Base-by-base conservation (phyloP, 2,329 filamentous ascomycete genomes). In the Hypoxylon sp. region DNA sequence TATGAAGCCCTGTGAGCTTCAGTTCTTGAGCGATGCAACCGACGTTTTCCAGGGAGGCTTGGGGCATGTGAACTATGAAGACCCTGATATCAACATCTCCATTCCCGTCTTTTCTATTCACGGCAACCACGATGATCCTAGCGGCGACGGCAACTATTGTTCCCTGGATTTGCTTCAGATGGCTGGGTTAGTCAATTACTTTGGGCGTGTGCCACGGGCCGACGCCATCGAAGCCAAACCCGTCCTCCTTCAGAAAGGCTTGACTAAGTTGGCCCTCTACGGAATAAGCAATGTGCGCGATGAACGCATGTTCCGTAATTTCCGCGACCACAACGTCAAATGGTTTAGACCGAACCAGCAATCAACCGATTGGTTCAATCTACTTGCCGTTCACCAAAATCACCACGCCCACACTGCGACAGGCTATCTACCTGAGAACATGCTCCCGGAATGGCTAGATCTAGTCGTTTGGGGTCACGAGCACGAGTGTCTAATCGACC, bases 61-160 rank as follows among this genome's bases (percentile, higher is more conserved):
- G 75, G 90, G 93, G 51, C 92, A 97, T 77, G 95, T 97, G 79
- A 99, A 99, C 79, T 99, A 99, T 79, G 93, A 98, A 78, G 96
- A 99, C 74, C 89, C 93, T 22, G 93, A 99, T 73, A 97, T 99
- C 78, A 99, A 99, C 74, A 89, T 99, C 65, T 93, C 94, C 0
- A 97, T 98, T 59, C 96, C 96, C 0, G 93, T 99, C 26, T 99
- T 99, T 76, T 97, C 95, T 0, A 99, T 99, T 40, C 96, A 99
- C 73, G 96, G 96, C 46, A 99, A 99, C 74, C 96, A 99, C 76
- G 96, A 99, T 75, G 96, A 99, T 76, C 96, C 96, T 0, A 96
- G 94, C n/a, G 96, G 96, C 8, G 94, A 97, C 73, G 96, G 94
- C 9, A 93, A 97, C 76, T 90, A 91, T 69, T 96, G 96, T 68